Evolutionary conservation across 2,329 filamentous ascomycete species (phyloP).

Genomic region (Thelonectria blattea): DNA sequence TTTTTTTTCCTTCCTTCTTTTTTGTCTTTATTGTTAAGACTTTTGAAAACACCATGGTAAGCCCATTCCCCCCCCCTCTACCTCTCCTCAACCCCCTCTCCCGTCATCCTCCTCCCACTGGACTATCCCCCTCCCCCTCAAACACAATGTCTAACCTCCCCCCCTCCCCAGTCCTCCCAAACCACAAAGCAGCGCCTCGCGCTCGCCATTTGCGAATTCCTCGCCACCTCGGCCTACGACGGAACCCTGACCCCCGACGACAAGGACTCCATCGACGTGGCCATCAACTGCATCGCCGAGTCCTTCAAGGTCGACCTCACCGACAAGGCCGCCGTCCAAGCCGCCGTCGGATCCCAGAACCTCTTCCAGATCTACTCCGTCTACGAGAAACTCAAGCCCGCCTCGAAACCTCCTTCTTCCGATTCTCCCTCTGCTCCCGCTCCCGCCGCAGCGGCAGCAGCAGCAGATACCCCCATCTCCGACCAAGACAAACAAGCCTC

Average conservation of each 20-base stretch:
- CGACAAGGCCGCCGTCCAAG: slow-evolving; percentile 73
- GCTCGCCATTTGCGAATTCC: slow-evolving; percentile 96
- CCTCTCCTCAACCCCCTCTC: too few relatives aligned
- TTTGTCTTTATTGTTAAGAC: too few relatives aligned
- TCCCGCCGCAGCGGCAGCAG: slow-evolving; percentile 40
- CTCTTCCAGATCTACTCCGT: slow-evolving; percentile 92
- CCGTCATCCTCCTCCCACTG: too few relatives aligned
- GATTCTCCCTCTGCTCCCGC: slow-evolving; percentile 52
- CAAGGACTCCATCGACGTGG: slow-evolving; percentile 91
- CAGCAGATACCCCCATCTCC: slow-evolving; percentile 46
- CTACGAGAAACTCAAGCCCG: slow-evolving; percentile 89
- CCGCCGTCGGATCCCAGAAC: slow-evolving; percentile 84
- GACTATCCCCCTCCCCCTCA: background rate
- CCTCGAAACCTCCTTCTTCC: slow-evolving; percentile 43
- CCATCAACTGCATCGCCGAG: slow-evolving; percentile 91
- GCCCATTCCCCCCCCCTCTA: too few relatives aligned
- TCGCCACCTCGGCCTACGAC: slow-evolving; percentile 81
- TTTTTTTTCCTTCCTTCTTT: too few relatives aligned
- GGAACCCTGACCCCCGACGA: slow-evolving; percentile 89
- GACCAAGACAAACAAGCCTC: slow-evolving; percentile 77
- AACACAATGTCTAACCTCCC: slow-evolving; percentile 2
- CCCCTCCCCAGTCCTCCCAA: slow-evolving; percentile 40
- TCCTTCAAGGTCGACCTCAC: slow-evolving; percentile 93
- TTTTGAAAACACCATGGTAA: too few relatives aligned
- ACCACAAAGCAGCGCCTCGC: slow-evolving; percentile 82